phyloP scores from a whole-genome alignment of 2,329 filamentous ascomycete species.

The Aspergillus bombycis region DNA sequence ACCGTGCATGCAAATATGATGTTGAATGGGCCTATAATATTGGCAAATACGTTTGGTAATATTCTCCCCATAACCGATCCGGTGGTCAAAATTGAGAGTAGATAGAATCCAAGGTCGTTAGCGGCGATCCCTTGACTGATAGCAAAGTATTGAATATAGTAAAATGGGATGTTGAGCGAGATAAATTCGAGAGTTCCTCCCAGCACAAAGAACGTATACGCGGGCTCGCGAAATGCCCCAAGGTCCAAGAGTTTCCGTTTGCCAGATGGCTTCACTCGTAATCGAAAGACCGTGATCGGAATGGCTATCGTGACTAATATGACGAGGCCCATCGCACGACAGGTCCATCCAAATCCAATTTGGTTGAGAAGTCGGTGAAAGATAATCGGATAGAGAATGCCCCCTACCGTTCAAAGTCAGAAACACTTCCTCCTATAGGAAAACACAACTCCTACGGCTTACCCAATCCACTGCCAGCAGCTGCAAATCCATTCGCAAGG shows the following conservation, averaged over 20 bases:
- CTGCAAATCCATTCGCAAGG: not conserved
- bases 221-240: not conserved
- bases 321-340: not conserved
- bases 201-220: not conserved
- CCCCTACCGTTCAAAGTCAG: not conserved
- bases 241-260: not conserved
- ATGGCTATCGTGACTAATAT: not conserved
- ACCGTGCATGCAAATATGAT: not conserved
- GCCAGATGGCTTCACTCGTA: not conserved
- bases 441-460: not conserved
- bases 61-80: not conserved
- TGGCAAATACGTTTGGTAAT: conserved; percentile 4
- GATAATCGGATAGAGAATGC: not conserved
- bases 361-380: not conserved
- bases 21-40: conserved; percentile 1
- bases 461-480: not conserved
- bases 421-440: not conserved
- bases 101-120: not conserved
- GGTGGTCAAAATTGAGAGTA: conserved; percentile 3
- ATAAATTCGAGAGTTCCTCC: conserved; percentile 1
- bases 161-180: conserved; percentile 3
- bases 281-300: not conserved
- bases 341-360: not conserved
- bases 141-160: conserved; percentile 3
- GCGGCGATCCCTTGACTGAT: not conserved